Evolutionary conservation across 2,329 filamentous ascomycete species (phyloP).

Genomic region (Ascochyta fabae): DNA sequence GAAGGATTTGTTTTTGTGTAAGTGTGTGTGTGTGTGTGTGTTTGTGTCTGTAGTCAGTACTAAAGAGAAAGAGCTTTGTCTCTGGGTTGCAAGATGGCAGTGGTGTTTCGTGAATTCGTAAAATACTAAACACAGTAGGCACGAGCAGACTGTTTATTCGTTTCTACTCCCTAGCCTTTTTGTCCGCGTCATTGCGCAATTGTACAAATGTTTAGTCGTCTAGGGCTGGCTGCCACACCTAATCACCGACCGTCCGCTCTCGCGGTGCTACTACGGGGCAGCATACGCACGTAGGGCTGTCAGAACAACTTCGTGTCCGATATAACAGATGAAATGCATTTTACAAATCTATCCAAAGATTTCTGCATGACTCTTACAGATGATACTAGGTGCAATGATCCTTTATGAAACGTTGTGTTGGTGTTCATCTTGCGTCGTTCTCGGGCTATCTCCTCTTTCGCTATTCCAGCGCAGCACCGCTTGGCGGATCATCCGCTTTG

Average conservation of each 20-base stretch:
- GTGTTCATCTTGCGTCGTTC: neutral
- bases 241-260: conserved; percentile 11
- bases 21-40: conserved; percentile 1
- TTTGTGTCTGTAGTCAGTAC: too few species aligned
- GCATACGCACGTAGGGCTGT: neutral
- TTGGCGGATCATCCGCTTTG: conserved; percentile 10
- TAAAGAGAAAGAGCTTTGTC: neutral
- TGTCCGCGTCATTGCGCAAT: conserved; percentile 12
- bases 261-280: neutral
- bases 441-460: too few species aligned
- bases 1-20: neutral
- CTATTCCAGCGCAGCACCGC: conserved; percentile 2
- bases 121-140: neutral
- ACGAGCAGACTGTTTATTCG: conserved; percentile 4
- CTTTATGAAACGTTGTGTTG: too few species aligned
- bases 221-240: neutral
- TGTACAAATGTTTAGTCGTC: neutral
- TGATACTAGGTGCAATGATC: neutral
- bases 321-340: neutral
- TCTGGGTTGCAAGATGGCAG: neutral
- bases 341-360: neutral
- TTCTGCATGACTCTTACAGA: neutral
- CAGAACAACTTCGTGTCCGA: too few species aligned
- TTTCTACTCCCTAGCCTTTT: neutral
- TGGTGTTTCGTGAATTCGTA: neutral